phyloP scores from a whole-genome alignment of 2,329 filamentous ascomycete species.

The Colletotrichum sp. region DNA sequence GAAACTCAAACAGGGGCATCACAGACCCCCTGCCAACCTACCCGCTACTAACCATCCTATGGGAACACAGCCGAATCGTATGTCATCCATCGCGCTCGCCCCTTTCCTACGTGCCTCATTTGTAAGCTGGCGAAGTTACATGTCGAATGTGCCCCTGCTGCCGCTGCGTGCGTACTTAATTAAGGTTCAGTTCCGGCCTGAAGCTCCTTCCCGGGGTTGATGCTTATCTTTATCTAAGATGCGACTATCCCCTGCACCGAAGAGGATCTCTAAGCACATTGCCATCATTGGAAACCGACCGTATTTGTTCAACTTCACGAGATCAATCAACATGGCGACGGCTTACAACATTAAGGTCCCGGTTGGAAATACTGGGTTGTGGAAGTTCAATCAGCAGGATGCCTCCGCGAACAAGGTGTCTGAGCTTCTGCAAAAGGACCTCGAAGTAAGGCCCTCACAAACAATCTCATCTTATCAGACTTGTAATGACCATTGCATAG shows the following conservation, averaged over 20 bases:
- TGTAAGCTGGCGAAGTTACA: background rate
- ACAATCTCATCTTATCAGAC: background rate
- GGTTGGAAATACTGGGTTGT: constrained; percentile 55
- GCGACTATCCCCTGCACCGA: background rate
- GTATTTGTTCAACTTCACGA: background rate
- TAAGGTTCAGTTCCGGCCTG: background rate
- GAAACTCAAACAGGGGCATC: background rate
- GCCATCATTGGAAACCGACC: background rate
- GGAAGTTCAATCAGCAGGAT: constrained; percentile 51
- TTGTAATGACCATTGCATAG: constrained; percentile 27
- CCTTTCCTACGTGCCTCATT: background rate
- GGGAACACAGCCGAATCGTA: background rate
- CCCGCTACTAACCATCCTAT: background rate
- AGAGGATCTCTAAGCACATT: background rate
- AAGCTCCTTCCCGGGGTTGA: background rate
- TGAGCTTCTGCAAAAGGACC: constrained; percentile 77
- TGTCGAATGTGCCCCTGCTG: background rate
- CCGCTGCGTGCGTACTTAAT: background rate
- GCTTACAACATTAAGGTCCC: constrained; percentile 53
- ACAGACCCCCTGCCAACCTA: background rate
- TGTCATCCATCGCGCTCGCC: background rate
- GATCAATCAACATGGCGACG: constrained; percentile 45
- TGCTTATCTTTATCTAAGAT: background rate
- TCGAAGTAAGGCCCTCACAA: constrained; percentile 52
- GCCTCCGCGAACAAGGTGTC: constrained; percentile 68